Evolutionary conservation across 2,329 filamentous ascomycete species (phyloP), one percentile per base, ranked within the genome.

Genomic region (Anisogramma anomala): DNA sequence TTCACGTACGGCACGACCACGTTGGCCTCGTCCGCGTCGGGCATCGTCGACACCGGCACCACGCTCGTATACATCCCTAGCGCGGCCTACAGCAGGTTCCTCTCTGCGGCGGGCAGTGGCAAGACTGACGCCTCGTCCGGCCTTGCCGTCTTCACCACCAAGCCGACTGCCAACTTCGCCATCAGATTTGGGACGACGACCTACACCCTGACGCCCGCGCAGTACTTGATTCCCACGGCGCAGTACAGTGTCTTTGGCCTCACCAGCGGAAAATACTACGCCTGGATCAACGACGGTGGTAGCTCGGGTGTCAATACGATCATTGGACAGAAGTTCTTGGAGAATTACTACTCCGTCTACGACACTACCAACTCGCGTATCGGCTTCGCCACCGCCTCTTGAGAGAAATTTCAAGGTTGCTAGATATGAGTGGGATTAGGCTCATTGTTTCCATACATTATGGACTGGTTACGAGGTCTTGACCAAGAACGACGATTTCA

Each of bases 291-390:
- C 46, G 31, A 55, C 33, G 52, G 53, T 30, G 53, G 53, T 17
- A 49, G 39, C 39, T 49, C 48, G n/a, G 52, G 48, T 32, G 49
- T 55, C 28, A 53, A 53, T 38, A 52, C 48, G 14, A 53, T 56
- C 27, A 53, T 56, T 36, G 53, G 53, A 22, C 53, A 55, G 31
- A 56, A 56, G 51, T 56, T 56, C 47, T 43, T 56, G 25, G 53
- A 56, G 46, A 49, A 54, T 39, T 56, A 55, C 45, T 56, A 56
- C 43, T 50, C 53, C 20, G 54, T 55, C 23, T 55, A 47, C 27
- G 53, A 55, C 15, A 42, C 39, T 25, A 36, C 39, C 3, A 42
- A 42, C 33, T 42, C 39, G 1, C 50, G 47, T 18, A 51, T 53
- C 14, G 47, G 48, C 26, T 50, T 58, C 17, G 48, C 50, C 20